Percentiles rank a stretch among this genome's conserved stretches.
phyloP scores from a whole-genome alignment of 2,329 filamentous ascomycete species.

The Hypoxylon sp. region DNA sequence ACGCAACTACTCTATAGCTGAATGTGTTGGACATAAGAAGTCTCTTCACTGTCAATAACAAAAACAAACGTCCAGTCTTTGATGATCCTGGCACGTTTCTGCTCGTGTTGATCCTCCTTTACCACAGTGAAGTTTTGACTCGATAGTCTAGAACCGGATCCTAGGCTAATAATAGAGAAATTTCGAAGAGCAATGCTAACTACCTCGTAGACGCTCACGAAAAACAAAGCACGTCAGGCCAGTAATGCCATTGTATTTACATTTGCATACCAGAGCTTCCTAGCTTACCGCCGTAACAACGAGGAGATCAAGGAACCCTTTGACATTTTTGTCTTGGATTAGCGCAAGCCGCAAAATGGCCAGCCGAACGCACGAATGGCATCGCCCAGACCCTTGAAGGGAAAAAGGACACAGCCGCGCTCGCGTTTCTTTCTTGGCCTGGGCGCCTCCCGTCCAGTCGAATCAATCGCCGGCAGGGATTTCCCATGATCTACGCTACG shows the following conservation, averaged over 20 bases:
- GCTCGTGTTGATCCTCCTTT: not conserved
- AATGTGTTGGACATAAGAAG: conserved; percentile 12
- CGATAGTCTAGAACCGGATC: not conserved
- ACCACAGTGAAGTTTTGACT: not conserved
- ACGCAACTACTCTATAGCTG: conserved; percentile 17
- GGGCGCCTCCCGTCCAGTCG: conserved; percentile 20
- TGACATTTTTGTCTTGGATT: not conserved
- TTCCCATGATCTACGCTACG: conserved; percentile 19
- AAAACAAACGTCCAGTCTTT: not conserved
- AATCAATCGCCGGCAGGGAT: conserved; percentile 30
- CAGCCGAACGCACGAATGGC: conserved; percentile 14
- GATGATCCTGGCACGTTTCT: not conserved
- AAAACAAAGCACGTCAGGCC: not conserved
- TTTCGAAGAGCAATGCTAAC: not conserved
- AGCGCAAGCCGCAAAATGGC: conserved; percentile 1
- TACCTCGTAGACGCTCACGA: too few relatives aligned
- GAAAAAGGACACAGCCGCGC: conserved; percentile 29
- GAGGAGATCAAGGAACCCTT: conserved; percentile 2
- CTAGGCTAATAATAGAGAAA: not conserved
- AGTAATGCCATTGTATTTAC: not conserved
- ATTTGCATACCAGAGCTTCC: not conserved
- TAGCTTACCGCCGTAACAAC: not conserved
- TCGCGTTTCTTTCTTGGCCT: too few relatives aligned
- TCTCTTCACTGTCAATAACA: conserved; percentile 12
- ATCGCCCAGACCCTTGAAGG: conserved; percentile 2